phyloP scores from a whole-genome alignment of 495 filamentous ascomycete species.

The Hypoxylon fuscum region DNA sequence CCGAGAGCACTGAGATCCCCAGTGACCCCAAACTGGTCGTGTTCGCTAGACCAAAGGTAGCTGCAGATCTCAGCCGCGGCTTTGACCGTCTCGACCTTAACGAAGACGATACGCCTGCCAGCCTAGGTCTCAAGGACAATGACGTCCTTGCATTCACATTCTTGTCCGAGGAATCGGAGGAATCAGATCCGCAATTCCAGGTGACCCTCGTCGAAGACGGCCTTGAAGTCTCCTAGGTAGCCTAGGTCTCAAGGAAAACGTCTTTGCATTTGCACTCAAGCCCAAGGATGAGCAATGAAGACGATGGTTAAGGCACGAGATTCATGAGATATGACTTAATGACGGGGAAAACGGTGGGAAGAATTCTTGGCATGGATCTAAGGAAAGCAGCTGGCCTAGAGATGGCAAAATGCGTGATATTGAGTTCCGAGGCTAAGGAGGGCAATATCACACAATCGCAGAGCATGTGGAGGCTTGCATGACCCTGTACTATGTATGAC shows the following conservation, averaged over 20 bases:
- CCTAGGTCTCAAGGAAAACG: no score
- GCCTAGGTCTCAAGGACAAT: conserved; percentile 61
- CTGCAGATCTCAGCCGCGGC: conserved; percentile 45
- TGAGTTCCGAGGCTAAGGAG: no score
- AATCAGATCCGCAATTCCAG: conserved; percentile 65
- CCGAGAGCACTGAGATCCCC: conserved; percentile 46
- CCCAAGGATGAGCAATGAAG: conserved; percentile 32
- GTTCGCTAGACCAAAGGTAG: conserved; percentile 48
- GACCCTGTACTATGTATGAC: no score
- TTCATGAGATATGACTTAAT: conserved; percentile 19
- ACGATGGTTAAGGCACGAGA: background rate
- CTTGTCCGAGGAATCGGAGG: conserved; percentile 48
- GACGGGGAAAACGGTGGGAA: background rate
- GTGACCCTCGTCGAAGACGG: conserved; percentile 67
- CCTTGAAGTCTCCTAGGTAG: no score
- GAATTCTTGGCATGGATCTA: background rate
- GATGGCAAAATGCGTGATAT: no score
- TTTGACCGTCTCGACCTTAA: conserved; percentile 51
- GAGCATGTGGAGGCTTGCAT: no score
- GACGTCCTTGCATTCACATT: conserved; percentile 77
- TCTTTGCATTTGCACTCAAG: no score
- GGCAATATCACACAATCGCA: no score
- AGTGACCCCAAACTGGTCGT: conserved; percentile 51
- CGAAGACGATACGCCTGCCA: conserved; percentile 50
- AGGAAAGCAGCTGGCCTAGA: no score